phyloP scores from a whole-genome alignment of 192 early-diverging fungal species.

The Coemansia sp. region DNA sequence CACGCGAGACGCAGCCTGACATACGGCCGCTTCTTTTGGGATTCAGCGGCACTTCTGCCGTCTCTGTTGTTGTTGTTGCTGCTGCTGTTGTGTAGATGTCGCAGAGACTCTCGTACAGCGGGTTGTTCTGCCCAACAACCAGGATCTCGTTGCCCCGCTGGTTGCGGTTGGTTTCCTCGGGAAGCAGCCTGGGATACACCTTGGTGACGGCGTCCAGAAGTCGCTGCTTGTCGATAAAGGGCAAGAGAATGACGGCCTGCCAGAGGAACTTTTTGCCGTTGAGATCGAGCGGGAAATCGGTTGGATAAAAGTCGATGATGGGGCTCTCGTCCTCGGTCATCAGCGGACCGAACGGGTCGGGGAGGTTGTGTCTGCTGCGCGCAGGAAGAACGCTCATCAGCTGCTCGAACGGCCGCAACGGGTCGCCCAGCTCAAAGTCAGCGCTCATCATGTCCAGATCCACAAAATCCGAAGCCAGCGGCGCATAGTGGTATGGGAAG shows the following conservation, averaged over 20 bases:
- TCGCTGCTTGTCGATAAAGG: conserved; percentile 89
- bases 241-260: conserved; percentile 91
- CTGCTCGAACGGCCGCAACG: conserved; percentile 92
- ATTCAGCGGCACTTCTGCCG: conserved; percentile 55
- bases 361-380: conserved; percentile 62
- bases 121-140: conserved; percentile 61
- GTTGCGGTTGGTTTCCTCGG: conserved; percentile 78
- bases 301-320: conserved; percentile 95
- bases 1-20: conserved; percentile 60
- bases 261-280: conserved; percentile 96
- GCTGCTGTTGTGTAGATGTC: conserved; percentile 36
- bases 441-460: conserved; percentile 73
- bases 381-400: conserved; percentile 96
- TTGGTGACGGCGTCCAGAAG: conserved; percentile 71
- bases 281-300: conserved; percentile 84
- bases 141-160: conserved; percentile 61
- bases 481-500: conserved; percentile 97
- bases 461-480: conserved; percentile 78
- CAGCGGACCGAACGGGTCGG: conserved; percentile 64
- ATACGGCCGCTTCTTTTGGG: conserved; percentile 59
- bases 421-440: conserved; percentile 79
- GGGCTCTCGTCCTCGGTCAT: conserved; percentile 83
- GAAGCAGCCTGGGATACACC: conserved; percentile 62
- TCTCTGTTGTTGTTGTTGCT: background rate
- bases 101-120: conserved; percentile 61